phyloP scores from a whole-genome alignment of 305 asterid species.

The Vinca major region DNA sequence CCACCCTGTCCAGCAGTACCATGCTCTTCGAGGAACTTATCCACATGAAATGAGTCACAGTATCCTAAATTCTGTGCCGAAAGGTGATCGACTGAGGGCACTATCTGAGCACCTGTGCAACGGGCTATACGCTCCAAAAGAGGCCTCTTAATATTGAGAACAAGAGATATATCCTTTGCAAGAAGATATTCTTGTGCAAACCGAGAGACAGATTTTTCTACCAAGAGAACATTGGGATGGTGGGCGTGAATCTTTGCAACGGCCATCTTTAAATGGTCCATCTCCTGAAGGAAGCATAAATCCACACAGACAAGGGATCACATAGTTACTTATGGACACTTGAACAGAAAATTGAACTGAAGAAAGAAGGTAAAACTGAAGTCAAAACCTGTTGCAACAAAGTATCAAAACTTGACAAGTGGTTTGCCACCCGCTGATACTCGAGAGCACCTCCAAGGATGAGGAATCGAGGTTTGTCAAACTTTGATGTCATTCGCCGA shows the following conservation, averaged over 20 bases:
- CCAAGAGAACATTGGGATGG: constrained; percentile 74
- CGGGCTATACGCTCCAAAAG: constrained; percentile 88
- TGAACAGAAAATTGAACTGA: constrained; percentile 3
- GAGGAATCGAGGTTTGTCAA: constrained; percentile 53
- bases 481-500: constrained; percentile 61
- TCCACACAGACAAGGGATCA: background rate
- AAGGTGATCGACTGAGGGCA: constrained; percentile 68
- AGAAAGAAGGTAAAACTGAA: constrained; percentile 14
- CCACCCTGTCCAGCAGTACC: constrained; percentile 76
- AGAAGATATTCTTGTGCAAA: constrained; percentile 87
- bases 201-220: constrained; percentile 81
- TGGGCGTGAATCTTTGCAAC: constrained; percentile 80
- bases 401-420: constrained; percentile 78
- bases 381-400: constrained; percentile 71
- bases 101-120: constrained; percentile 76
- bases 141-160: constrained; percentile 72
- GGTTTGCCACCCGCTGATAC: constrained; percentile 77
- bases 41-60: constrained; percentile 75
- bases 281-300: constrained; percentile 50
- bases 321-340: background rate
- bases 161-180: constrained; percentile 71
- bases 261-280: constrained; percentile 94
- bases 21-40: constrained; percentile 69
- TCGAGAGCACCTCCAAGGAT: constrained; percentile 86
- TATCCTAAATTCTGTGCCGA: constrained; percentile 63